Base-by-base conservation (phyloP, 1,139 yeast genomes). In the Kazachstania sp. region DNA sequence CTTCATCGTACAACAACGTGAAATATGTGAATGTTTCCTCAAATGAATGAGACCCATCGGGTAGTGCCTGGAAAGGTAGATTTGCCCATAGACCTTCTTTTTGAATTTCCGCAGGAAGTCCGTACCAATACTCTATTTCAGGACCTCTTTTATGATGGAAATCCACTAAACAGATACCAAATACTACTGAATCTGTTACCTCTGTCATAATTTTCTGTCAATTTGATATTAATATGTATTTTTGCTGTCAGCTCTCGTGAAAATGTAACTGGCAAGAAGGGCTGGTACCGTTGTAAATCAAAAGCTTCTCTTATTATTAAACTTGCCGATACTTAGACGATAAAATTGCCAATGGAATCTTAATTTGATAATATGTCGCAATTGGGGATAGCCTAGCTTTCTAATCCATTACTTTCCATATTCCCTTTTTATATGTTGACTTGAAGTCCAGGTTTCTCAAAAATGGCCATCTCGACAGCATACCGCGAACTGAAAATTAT, bases 111-210 rank as follows among this genome's bases (percentile, higher is more conserved):
- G 72, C 72, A 46, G 80, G 78, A 49, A 82, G 78, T 18, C 95
- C 88, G 44, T 80, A 74, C 88, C 96, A 86, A 70, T 86, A 87
- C 65, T 90, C 97, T 18, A 92, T 81, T 62, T 92, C 97, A 0
- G 98, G 98, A 0, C 98, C 98, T 49, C 95, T 69, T 23, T 84
- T 76, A 60, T 92, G 98, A 63, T 92, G 96, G 71, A 92, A 92
- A 55, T 94, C 95, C 20, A 90, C 95, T 18, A 92, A 77, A 55
- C 95, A 83, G 15, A 90, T 79, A 5, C 95, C 97, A 65, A 86
- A 83, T 5, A 88, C 76, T n/a, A 40, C 45, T 6, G 43, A 41
- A 16, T 40, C 38, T n/a, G 23, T 20, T n/a, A 15, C 30, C 11
- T 35, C 31, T 18, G 12, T 8, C 36, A 15, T 16, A 15, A 5